Evolutionary conservation across 208 protist genomes (phyloP), one percentile per base, ranked within the genome.

Genomic region (Tritrichomonas foetus): DNA sequence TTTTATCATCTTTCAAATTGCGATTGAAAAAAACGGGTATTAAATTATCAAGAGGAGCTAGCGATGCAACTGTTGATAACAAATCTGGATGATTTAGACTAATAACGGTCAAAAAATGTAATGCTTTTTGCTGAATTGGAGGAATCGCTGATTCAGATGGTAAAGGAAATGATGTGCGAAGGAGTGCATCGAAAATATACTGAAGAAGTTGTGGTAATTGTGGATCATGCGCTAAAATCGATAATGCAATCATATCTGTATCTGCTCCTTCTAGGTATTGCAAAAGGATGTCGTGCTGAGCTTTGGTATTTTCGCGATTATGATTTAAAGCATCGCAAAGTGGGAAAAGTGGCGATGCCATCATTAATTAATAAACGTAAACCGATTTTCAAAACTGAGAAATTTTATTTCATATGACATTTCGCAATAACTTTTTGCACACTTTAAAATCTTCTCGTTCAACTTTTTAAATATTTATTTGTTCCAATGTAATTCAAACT

Each of bases 41-140:
- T 57, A 89, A 30, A 39, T 47, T n/a, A 50, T 89, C 78, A 39
- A 89, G 47, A 39, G 78, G 78, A 55, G 78, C 47, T 53, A 33
- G 39, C 0, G 41, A 44, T 61, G 78, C 78, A 39, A 89, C 57
- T 89, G 44, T 39, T 39, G 78, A 57, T 39, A 89, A 36, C 16
- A 89, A 50, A 89, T 89, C 78, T n/a, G 78, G 78, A 89, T 89
- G 41, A 39, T 50, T 9, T 89, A 89, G 57, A 39, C 78, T 57
- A 33, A 57, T 11, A 49, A 27, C 30, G 22, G 78, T 89, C 39
- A 89, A 89, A 89, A 89, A 89, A 11, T 25, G 33, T 5, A 89
- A n/a, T 57, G 33, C 57, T 89, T 16, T 89, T n/a, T 47, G 13
- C 30, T 82, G 74, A 50, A 39, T 41, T 50, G 33, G 39, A 11